Base-by-base conservation (phyloP, 495 filamentous ascomycete species). In the Neurospora terricola region DNA sequence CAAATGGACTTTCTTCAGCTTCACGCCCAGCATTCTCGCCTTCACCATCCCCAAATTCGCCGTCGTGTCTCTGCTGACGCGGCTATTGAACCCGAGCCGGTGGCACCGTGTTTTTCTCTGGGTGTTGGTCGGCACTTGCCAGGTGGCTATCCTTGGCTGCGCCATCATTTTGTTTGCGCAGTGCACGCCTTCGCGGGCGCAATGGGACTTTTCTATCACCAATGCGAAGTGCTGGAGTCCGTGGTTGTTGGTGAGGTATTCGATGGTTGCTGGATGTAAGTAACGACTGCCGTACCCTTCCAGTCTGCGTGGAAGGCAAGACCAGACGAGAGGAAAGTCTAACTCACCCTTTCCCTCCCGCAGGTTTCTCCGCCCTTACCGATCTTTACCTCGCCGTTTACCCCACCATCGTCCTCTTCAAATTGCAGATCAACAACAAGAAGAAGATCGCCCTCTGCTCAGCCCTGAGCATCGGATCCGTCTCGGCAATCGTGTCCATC, bases 331-430 rank as follows among this genome's bases (percentile, higher is more conserved):
- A 59, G 5, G 48, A 27, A 38, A 27, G 37, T 48, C n/a, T 40
- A 23, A 72, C 48, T 30, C 8, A 38, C 36, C 36, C 9, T 38
- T 37, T 30, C 23, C 30, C n/a, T 16, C 1, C 38, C 8, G 0
- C 42, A 85, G 84, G 79, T 4, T 84, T 84, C 76, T 85, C 82
- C 27, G 83, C 80, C 0, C 79, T 84, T 27, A 70, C 82, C 40
- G 87, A 88, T 73, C 73, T 87, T 7, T 85, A 84, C 38, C 82
- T 88, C 21, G 85, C 86, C 27, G 73, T 85, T 0, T 86, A 87
- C 45, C 86, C 87, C 0, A 75, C 77, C 8, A 69, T 83, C 5
- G 82, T 86, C 5, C 78, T 88, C 8, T 83, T 76, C 72, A 77
- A 77, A 14, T 75, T 88, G 7, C 82, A 87, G 43, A 79, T 88